A percentile compares a stretch with the other conserved stretches of the same genome.
phyloP scores from a whole-genome alignment of 331 rosid genomes.

The Rhamnella rubrinervis region DNA sequence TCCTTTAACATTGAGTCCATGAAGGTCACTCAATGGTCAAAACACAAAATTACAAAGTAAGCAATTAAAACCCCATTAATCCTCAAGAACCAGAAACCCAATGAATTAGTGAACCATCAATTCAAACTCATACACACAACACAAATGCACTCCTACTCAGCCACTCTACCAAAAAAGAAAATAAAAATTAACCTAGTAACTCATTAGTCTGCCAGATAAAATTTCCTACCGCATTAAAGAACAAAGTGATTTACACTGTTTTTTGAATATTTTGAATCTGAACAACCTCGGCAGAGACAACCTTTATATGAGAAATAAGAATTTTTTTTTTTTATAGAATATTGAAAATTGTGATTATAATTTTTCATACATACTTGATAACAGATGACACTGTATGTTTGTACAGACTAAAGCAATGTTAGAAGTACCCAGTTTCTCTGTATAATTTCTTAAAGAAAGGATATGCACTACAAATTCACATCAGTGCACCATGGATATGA shows the following conservation, averaged over 20 bases:
- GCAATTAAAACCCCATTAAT: not conserved
- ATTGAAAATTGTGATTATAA: too few relatives aligned
- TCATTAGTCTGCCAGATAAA: too few relatives aligned
- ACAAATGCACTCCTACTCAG: not conserved
- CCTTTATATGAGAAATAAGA: slow-evolving; percentile 71
- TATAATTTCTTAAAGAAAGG: too few relatives aligned
- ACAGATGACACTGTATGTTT: too few relatives aligned
- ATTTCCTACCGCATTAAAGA: too few relatives aligned
- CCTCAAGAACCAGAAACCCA: not conserved
- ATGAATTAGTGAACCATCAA: not conserved
- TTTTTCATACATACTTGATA: too few relatives aligned
- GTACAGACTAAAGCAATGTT: too few relatives aligned
- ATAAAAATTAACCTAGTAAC: too few relatives aligned
- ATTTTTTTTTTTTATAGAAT: not conserved
- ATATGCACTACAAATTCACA: too few relatives aligned
- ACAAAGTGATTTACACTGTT: slow-evolving; percentile 23
- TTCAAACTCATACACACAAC: not conserved
- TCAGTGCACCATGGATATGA: too few relatives aligned
- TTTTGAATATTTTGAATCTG: slow-evolving; percentile 82
- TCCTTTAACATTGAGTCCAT: not conserved
- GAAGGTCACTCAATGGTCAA: not conserved
- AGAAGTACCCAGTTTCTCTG: too few relatives aligned
- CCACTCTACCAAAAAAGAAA: not conserved
- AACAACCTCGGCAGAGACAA: slow-evolving; percentile 73
- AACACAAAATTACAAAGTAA: too few relatives aligned